These are phyloP conservation scores for Aspergillus avenaceus DNA, from an alignment of 495 filamentous ascomycete genomes.

Conservation along the genomic window DNA sequence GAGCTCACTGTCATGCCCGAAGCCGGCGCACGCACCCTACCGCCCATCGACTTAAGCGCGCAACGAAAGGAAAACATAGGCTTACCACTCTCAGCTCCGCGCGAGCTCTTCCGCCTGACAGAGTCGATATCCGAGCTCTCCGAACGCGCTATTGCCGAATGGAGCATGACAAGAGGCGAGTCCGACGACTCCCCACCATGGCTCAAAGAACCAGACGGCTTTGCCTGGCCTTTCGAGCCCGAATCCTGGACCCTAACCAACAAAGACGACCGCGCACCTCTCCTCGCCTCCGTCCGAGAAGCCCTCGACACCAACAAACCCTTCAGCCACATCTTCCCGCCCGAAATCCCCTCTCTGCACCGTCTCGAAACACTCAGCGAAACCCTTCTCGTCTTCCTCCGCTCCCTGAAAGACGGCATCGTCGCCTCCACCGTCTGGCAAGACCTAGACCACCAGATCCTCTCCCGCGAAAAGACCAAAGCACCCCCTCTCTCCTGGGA, in stretches of 20 bases:
- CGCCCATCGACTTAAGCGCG: slow-evolving; percentile 18
- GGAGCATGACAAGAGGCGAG: slow-evolving; percentile 67
- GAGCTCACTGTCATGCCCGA: slow-evolving; percentile 83
- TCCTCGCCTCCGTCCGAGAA: slow-evolving; percentile 49
- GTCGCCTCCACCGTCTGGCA: slow-evolving; percentile 66
- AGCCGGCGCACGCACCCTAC: slow-evolving; percentile 57
- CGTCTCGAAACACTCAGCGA: slow-evolving; percentile 67
- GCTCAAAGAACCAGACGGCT: slow-evolving; percentile 47
- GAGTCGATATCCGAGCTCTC: slow-evolving; percentile 72
- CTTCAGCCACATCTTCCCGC: slow-evolving; percentile 53
- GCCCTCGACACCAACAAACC: slow-evolving; percentile 64
- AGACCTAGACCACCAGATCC: slow-evolving; percentile 60
- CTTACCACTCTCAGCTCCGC: slow-evolving; percentile 67
- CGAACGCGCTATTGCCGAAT: slow-evolving; percentile 74
- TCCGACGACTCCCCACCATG: slow-evolving; percentile 47
- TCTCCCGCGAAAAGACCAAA: slow-evolving; percentile 46
- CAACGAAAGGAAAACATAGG: slow-evolving; percentile 35
- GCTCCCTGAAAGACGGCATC: slow-evolving; percentile 69
- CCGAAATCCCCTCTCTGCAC: slow-evolving; percentile 55
- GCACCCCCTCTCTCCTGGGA: slow-evolving; percentile 47
- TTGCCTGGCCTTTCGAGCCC: slow-evolving; percentile 72
- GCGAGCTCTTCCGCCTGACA: slow-evolving; percentile 84
- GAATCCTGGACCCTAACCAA: slow-evolving; percentile 46
- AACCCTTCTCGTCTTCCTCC: slow-evolving; percentile 66
- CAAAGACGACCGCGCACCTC: slow-evolving; percentile 23